Evolutionary conservation across 108 stramenopile species (phyloP).

Genomic region (Asterionellopsis glacialis): DNA sequence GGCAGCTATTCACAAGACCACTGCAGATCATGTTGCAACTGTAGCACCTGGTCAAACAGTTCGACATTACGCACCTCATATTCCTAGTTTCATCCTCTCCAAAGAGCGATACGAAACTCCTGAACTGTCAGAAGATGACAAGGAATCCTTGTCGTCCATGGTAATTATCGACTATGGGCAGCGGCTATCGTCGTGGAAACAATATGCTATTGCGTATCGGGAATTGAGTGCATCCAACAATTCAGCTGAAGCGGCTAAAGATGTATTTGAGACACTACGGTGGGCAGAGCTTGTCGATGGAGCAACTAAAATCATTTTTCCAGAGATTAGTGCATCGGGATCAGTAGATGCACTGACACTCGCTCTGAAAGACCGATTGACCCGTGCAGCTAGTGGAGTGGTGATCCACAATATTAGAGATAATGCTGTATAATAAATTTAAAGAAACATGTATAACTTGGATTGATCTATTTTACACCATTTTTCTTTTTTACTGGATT

Average conservation of each 20-base stretch:
- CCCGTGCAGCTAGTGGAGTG: conserved; percentile 84
- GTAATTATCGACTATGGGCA: conserved; percentile 87
- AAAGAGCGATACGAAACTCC: conserved; percentile 5
- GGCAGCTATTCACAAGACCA: conserved; percentile 23
- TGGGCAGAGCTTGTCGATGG: conserved; percentile 79
- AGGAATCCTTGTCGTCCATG: conserved; percentile 24
- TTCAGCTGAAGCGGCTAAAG: conserved; percentile 58
- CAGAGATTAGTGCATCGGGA: conserved; percentile 32
- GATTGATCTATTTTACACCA: too few relatives aligned
- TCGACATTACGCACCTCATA: conserved; percentile 95
- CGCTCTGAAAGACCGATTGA: conserved; percentile 78
- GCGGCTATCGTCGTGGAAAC: conserved; percentile 43
- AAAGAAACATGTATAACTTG: too few relatives aligned
- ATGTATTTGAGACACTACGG: conserved; percentile 79
- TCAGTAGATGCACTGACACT: conserved; percentile 45
- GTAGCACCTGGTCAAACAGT: conserved; percentile 93
- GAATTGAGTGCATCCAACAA: conserved; percentile 65
- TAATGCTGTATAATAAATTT: neutral
- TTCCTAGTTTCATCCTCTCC: conserved; percentile 74
- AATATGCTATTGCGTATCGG: conserved; percentile 60
- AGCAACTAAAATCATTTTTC: conserved; percentile 62
- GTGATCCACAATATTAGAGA: conserved; percentile 29
- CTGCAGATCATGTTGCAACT: conserved; percentile 46
- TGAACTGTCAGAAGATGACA: conserved; percentile 25
- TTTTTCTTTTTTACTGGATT: conserved; percentile 8